Evolutionary conservation across 352 stramenopile species (phyloP).

Genomic region (Pythium apleroticum): DNA sequence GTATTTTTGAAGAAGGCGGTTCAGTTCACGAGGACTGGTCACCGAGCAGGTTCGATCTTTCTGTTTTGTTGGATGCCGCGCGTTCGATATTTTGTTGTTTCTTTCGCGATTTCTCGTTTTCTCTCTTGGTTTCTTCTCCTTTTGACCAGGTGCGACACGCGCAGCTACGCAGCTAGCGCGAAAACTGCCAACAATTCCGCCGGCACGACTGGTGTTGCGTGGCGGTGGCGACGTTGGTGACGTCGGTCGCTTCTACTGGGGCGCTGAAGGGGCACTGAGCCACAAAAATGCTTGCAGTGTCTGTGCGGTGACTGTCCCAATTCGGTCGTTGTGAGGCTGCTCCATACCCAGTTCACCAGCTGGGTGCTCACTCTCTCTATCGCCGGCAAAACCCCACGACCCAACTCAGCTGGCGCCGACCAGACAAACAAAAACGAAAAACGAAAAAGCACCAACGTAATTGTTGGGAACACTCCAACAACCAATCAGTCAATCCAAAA

Average conservation of each 20-base stretch:
- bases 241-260: background rate
- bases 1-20: background rate
- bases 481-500: background rate
- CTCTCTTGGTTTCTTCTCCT: background rate
- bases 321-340: background rate
- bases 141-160: background rate
- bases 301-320: background rate
- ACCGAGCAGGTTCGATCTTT: background rate
- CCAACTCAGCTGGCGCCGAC: background rate
- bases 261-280: background rate
- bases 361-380: background rate
- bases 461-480: background rate
- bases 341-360: background rate
- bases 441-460: background rate
- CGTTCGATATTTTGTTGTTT: background rate
- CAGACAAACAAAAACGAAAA: background rate
- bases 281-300: background rate
- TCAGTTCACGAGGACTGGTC: background rate
- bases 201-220: background rate
- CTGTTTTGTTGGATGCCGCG: background rate
- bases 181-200: background rate
- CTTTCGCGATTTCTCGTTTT: background rate
- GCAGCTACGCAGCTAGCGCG: background rate
- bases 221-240: background rate
- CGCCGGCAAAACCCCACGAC: background rate